These are phyloP conservation scores for Trapa incisa DNA, from an alignment of 345 rosid species.

Conservation along the genomic window DNA sequence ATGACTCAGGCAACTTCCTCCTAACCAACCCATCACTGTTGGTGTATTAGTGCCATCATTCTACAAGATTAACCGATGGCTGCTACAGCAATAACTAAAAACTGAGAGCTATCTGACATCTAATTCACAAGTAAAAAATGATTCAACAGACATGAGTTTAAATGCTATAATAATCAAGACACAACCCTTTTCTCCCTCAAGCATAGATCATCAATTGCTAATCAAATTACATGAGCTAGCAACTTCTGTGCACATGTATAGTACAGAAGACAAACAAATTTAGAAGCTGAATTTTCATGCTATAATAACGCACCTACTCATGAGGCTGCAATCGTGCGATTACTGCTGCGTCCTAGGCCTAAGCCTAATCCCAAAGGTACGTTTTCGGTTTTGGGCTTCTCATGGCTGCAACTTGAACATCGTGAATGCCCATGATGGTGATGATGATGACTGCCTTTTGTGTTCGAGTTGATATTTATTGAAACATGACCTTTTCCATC, in stretches of 20 bases:
- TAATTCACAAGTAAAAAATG: neutral
- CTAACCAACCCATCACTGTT: too few species aligned
- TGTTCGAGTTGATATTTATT: constrained; percentile 29
- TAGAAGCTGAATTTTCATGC: neutral
- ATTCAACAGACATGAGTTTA: neutral
- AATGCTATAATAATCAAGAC: neutral
- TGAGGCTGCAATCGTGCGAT: constrained; percentile 30
- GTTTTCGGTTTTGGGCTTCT: constrained; percentile 30
- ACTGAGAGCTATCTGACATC: neutral
- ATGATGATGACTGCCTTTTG: constrained; percentile 7
- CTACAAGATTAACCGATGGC: neutral
- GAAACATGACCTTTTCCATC: constrained; percentile 62
- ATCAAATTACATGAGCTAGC: constrained; percentile 12
- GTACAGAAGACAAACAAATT: constrained; percentile 16
- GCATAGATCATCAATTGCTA: constrained; percentile 1
- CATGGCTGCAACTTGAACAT: constrained; percentile 44
- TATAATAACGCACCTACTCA: constrained; percentile 11
- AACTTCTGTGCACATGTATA: constrained; percentile 13
- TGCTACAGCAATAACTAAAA: neutral
- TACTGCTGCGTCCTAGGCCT: constrained; percentile 49
- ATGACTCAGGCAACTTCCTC: too few species aligned
- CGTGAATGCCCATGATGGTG: constrained; percentile 36
- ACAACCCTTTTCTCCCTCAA: neutral
- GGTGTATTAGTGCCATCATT: neutral
- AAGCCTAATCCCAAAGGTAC: constrained; percentile 63